Base-by-base conservation (phyloP, 352 stramenopile genomes). In the Phytophthora ohioensis region DNA sequence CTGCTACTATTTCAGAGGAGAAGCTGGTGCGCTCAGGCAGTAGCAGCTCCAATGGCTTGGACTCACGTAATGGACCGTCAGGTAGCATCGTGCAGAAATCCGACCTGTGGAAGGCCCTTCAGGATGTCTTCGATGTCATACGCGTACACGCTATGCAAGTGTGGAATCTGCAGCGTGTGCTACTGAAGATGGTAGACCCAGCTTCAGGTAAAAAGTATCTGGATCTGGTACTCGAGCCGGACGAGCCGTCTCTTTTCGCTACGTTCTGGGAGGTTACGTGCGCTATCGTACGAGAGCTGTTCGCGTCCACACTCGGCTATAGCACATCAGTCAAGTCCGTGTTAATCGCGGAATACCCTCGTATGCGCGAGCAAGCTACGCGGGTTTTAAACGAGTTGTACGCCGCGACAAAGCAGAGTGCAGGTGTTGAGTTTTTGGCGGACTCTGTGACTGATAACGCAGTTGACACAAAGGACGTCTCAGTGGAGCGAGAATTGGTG, bases 211-310 rank as follows among this genome's bases (percentile, higher is more conserved):
- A 79, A 49, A 84, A 71, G 47, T 95, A 92, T 57, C 59, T 94
- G 27, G 85, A 92, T 45, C 42, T 94, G 43, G 85, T 96, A 6
- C 78, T 95, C 17, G 73, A 85, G 31, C 70, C 69, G 27, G 88
- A 95, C 60, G 89, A 96, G 52, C 87, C 86, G 41, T 91, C 82
- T 27, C 75, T 96, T 38, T 93, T 95, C 47, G 79, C 78, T 39
- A 96, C 86, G 17, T 96, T 94, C 56, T 96, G 89, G 89, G 88
- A 96, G 34, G 89, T 96, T 15, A 90, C 78, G 27, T 91, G 86
- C 45, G 89, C 86, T 11, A 90, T 96, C 39, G 58, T 94, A 15
- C 77, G 85, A 3, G 88, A 96, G 60, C 52, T 94, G 5, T 91
- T 94, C 38, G 70, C 70, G 4, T 77, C 79, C 11, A 93, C 85